A percentile compares a stretch with the other conserved stretches of the same genome.
phyloP scores from a whole-genome alignment of 2,329 filamentous ascomycete species.

The Hypoxylon sp. region DNA sequence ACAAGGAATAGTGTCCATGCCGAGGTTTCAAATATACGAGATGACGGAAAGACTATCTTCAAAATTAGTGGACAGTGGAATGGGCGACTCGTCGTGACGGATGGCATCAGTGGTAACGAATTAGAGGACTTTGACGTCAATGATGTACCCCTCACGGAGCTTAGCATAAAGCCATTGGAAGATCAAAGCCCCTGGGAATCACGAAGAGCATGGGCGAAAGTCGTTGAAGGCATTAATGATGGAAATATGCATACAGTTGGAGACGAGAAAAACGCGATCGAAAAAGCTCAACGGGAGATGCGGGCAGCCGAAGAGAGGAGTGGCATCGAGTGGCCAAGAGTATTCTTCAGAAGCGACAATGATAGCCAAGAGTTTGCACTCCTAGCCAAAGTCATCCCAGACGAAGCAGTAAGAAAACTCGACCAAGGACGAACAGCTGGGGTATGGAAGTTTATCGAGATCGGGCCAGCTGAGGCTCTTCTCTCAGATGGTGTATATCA shows the following conservation, averaged over 20 bases:
- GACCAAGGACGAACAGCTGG: slow-evolving; percentile 31
- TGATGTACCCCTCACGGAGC: slow-evolving; percentile 26
- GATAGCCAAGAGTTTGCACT: slow-evolving; percentile 33
- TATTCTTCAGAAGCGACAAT: slow-evolving; percentile 36
- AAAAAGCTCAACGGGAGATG: slow-evolving; percentile 40
- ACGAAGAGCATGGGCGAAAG: slow-evolving; percentile 35
- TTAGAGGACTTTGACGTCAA: slow-evolving; percentile 37
- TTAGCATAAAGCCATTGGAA: slow-evolving; percentile 11
- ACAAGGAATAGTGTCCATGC: slow-evolving; percentile 40
- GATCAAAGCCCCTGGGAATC: slow-evolving; percentile 42
- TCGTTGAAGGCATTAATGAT: slow-evolving; percentile 30
- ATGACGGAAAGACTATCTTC: slow-evolving; percentile 39
- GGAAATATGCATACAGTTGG: slow-evolving; percentile 30
- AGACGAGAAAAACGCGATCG: slow-evolving; percentile 34
- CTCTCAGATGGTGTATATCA: slow-evolving; percentile 33
- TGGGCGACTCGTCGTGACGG: slow-evolving; percentile 33
- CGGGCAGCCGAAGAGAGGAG: slow-evolving; percentile 30
- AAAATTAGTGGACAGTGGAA: slow-evolving; percentile 43
- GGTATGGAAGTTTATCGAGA: slow-evolving; percentile 39
- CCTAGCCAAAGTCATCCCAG: slow-evolving; percentile 34
- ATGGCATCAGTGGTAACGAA: slow-evolving; percentile 21
- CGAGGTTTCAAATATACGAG: slow-evolving; percentile 30
- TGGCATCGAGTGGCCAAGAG: slow-evolving; percentile 37
- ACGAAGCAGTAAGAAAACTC: slow-evolving; percentile 16
- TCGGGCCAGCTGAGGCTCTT: slow-evolving; percentile 33